These are phyloP conservation scores for Mycena sanguinolenta DNA, from an alignment of 768 basidiomycete genomes.

Conservation along the genomic window DNA sequence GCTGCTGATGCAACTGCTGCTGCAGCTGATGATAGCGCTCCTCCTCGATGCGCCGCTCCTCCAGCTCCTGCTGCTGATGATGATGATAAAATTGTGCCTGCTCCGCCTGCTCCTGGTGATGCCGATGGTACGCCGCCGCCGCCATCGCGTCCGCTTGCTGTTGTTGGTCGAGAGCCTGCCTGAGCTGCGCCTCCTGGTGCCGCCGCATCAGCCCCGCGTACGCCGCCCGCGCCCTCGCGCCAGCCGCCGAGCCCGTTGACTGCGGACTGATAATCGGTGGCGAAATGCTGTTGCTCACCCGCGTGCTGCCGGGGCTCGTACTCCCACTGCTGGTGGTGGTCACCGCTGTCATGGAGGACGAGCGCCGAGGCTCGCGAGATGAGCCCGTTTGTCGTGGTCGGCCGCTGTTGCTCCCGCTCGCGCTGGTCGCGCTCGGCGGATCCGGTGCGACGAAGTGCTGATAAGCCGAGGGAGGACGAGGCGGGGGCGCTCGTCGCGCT, in stretches of 20 bases:
- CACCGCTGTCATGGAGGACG: conserved; percentile 59
- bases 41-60: conserved; percentile 46
- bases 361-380: conserved; percentile 62
- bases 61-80: conserved; percentile 42
- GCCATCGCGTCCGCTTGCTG: conserved; percentile 49
- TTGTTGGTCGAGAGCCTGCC: conserved; percentile 31
- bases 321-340: conserved; percentile 36
- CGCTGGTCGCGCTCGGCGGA: conserved; percentile 52
- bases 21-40: conserved; percentile 42
- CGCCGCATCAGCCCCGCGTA: conserved; percentile 65
- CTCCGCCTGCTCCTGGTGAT: conserved; percentile 48
- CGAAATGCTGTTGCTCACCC: conserved; percentile 34
- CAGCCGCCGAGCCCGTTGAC: conserved; percentile 16
- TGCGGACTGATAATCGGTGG: conserved; percentile 27
- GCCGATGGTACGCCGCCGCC: conserved; percentile 49
- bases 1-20: conserved; percentile 37
- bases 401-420: conserved; percentile 56
- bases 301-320: conserved; percentile 34
- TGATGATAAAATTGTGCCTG: conserved; percentile 43
- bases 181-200: conserved; percentile 57
- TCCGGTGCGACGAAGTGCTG: conserved; percentile 29
- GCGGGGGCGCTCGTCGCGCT: conserved; percentile 56
- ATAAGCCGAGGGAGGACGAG: conserved; percentile 61
- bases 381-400: conserved; percentile 61
- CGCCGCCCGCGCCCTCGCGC: conserved; percentile 38